Conservation (phyloP, 2,329 filamentous ascomycete species). For the Orbilia javanica region DNA sequence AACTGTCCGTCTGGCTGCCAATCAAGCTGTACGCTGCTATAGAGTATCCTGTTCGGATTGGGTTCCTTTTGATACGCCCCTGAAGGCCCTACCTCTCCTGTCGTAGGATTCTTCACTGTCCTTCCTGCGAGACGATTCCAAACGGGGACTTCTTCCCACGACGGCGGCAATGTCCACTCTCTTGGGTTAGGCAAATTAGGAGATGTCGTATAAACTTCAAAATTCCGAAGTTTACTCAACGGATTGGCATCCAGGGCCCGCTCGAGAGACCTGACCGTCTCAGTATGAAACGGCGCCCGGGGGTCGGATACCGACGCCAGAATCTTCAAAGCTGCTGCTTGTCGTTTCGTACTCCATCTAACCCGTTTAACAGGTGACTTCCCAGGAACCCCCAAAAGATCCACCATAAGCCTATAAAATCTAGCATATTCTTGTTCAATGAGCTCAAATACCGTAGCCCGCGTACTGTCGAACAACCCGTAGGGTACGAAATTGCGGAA, state of each 20-base stretch:
- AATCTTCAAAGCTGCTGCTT: constrained; percentile 21
- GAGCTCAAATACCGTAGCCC: constrained; percentile 41
- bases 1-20: not conserved
- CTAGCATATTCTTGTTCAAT: constrained; percentile 51
- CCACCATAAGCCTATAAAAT: constrained; percentile 46
- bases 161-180: constrained; percentile 50
- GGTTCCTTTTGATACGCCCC: constrained; percentile 34
- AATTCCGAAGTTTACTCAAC: constrained; percentile 20
- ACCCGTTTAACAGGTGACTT: constrained; percentile 29
- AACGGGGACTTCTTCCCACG: constrained; percentile 42
- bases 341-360: constrained; percentile 42
- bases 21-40: constrained; percentile 47
- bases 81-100: not conserved
- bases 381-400: constrained; percentile 42
- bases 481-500: constrained; percentile 52
- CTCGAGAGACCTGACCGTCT: constrained; percentile 17
- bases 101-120: not conserved
- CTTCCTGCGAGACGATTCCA: constrained; percentile 19
- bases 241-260: constrained; percentile 1
- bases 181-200: constrained; percentile 9
- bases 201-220: constrained; percentile 39
- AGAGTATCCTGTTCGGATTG: constrained; percentile 53
- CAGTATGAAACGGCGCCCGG: not conserved
- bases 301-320: constrained; percentile 22
- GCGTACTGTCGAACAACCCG: constrained; percentile 26